Evolutionary conservation across 768 basidiomycete genomes (phyloP).

Genomic region (Chiua virens): DNA sequence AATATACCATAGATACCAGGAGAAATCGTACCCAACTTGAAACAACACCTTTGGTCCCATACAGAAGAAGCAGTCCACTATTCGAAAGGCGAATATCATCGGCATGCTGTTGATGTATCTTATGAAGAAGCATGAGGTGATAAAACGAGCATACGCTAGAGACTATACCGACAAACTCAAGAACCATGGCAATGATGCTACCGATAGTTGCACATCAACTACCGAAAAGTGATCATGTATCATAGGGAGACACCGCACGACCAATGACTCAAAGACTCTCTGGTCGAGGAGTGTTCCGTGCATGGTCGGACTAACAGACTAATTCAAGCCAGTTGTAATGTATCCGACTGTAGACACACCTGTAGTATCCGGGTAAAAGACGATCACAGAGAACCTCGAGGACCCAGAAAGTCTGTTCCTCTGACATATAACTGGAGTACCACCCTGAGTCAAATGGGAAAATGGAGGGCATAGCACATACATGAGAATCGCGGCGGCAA

Average conservation of each 20-base stretch:
- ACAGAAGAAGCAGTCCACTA: constrained; percentile 96
- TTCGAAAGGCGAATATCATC: constrained; percentile 96
- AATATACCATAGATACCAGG: background rate
- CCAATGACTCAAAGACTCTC: constrained; percentile 93
- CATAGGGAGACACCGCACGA: constrained; percentile 84
- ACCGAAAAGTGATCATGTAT: constrained; percentile 89
- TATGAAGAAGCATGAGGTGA: constrained; percentile 24
- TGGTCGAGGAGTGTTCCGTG: constrained; percentile 99
- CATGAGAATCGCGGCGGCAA: constrained; percentile 95
- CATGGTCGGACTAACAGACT: constrained; percentile 79
- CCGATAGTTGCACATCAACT: constrained; percentile 95
- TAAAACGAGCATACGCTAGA: constrained; percentile 5
- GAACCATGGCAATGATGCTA: constrained; percentile 98
- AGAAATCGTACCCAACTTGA: constrained; percentile 80
- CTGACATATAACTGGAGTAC: constrained; percentile 86
- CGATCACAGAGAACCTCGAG: constrained; percentile 93
- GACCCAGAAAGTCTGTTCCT: constrained; percentile 98
- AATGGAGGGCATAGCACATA: constrained; percentile 34
- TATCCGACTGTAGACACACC: constrained; percentile 45
- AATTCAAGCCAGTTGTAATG: constrained; percentile 4
- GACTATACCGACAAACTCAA: constrained; percentile 76
- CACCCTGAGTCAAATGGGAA: constrained; percentile 5
- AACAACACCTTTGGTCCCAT: constrained; percentile 99
- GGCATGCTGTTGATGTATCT: constrained; percentile 92
- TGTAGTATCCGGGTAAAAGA: constrained; percentile 95